Base-by-base conservation (phyloP, 1,284 basidiomycete genomes). In the Ceratorhiza oryzae-sativae region DNA sequence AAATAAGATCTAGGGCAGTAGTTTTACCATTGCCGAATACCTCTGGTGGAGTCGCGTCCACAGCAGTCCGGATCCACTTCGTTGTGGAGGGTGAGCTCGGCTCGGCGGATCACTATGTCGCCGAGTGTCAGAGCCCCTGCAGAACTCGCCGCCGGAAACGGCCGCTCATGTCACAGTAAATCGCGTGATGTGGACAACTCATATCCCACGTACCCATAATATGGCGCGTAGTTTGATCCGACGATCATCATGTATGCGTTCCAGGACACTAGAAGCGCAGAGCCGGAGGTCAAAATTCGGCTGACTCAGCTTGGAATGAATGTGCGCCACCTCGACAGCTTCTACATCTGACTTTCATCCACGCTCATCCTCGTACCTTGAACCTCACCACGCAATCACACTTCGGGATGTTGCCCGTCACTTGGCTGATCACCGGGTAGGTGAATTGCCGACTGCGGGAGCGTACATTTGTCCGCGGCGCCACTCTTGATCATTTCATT, bases 351-450 rank as follows among this genome's bases (percentile, higher is more conserved):
- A 6, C 30, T 36, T 10, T 15, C 18, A 56, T 25, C 13, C 34
- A 18, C 27, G 18, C 20, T 36, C n/a, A 20, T 1, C 32, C 51
- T 6, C 10, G 18, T 3, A n/a, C 25, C 10, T 30, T 9, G 15
- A 30, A 2, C 53, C 10, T 56, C 8, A 18, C 53, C 30, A 8
- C 15, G 32, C 1, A 56, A 56, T 36, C 53, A 60, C 15, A 18
- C 18, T 13, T 45, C 34, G 3, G 13, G 25, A 67, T 67, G 63
- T 34, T 55, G 63, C 63, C 63, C 39, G 51, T 55, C 25, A 67
- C 63, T 27, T 67, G 63, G 63, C 41, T 67, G 20, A 55, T 67
- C 23, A 67, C 63, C 51, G 63, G 63, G 63, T 67, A 42, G 9
- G 63, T 55, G n/a, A n/a, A 32, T n/a, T n/a, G n/a, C n/a, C n/a